Evolutionary conservation across 2,329 filamentous ascomycete species (phyloP).

Genomic region (Colletotrichum gigasporum): DNA sequence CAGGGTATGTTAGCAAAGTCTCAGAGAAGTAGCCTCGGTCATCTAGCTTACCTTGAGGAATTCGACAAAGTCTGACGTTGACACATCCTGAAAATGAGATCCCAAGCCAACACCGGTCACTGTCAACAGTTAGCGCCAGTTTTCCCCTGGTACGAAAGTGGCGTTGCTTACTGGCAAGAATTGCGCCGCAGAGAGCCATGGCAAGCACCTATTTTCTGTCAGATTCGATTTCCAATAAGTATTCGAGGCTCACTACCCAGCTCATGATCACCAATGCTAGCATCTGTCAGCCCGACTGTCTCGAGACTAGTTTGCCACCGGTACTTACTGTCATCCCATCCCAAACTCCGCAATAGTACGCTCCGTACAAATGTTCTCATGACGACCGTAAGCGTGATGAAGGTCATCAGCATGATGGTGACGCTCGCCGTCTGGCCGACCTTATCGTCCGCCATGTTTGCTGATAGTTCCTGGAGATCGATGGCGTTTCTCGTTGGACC

Average conservation of each 20-base stretch:
- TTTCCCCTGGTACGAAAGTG: too few species aligned
- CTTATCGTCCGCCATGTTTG: constrained; percentile 29
- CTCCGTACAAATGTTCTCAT: constrained; percentile 29
- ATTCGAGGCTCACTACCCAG: constrained; percentile 12
- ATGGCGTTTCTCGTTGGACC: constrained; percentile 4
- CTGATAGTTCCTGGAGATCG: constrained; percentile 17
- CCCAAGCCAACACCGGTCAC: constrained; percentile 32
- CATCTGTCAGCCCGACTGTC: not conserved
- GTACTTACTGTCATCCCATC: constrained; percentile 32
- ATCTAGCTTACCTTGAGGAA: constrained; percentile 15
- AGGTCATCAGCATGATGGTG: constrained; percentile 22
- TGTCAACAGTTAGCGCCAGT: not conserved
- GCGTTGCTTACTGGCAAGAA: constrained; percentile 24
- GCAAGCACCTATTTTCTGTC: constrained; percentile 14
- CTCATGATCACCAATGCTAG: constrained; percentile 28
- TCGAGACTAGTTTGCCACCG: not conserved
- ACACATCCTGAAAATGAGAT: constrained; percentile 27
- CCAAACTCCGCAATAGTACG: constrained; percentile 19
- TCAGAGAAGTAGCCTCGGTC: not conserved
- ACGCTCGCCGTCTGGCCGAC: constrained; percentile 26
- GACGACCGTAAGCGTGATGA: constrained; percentile 23
- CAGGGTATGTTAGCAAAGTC: not conserved
- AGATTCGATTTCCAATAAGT: not conserved
- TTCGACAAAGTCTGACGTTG: constrained; percentile 15
- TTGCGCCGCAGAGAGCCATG: constrained; percentile 31